Evolutionary conservation across 352 stramenopile genomes (phyloP).

Genomic region (Globisporangium apiculatum): DNA sequence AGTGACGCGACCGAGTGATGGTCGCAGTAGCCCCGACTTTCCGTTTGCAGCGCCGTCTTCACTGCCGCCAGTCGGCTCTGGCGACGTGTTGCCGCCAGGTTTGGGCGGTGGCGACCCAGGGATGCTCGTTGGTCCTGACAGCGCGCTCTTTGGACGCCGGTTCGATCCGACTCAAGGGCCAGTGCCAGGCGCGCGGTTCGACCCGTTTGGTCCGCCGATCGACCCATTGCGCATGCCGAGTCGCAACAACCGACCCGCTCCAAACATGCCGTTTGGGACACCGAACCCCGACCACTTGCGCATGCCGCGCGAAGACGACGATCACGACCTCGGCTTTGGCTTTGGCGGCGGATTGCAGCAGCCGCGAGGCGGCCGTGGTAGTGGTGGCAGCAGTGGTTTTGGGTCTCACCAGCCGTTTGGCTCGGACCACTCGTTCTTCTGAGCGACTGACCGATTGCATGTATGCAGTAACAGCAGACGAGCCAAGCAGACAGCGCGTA

Average conservation of each 20-base stretch:
- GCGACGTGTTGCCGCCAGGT: constrained; percentile 55
- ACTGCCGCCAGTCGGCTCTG: constrained; percentile 32
- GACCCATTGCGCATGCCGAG: constrained; percentile 43
- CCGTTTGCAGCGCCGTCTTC: constrained; percentile 1
- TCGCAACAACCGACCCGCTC: constrained; percentile 27
- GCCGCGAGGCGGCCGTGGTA: constrained; percentile 17
- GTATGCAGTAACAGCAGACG: neutral
- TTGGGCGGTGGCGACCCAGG: constrained; percentile 57
- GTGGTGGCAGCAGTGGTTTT: constrained; percentile 14
- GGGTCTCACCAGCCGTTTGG: constrained; percentile 45
- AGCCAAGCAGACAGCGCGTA: too few species aligned
- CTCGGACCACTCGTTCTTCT: constrained; percentile 63
- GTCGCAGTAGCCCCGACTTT: constrained; percentile 2
- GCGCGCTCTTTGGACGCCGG: constrained; percentile 62
- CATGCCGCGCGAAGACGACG: constrained; percentile 59
- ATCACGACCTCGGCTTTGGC: constrained; percentile 32
- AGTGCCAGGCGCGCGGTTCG: constrained; percentile 71
- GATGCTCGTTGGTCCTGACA: constrained; percentile 68
- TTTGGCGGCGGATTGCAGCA: constrained; percentile 24
- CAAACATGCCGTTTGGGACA: constrained; percentile 62
- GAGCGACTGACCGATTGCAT: neutral
- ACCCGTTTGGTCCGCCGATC: constrained; percentile 67
- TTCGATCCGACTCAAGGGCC: constrained; percentile 47
- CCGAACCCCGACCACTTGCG: constrained; percentile 74
- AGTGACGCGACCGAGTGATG: neutral